phyloP scores from a whole-genome alignment of 2,329 filamentous ascomycete species.

The Xylaria sp. region DNA sequence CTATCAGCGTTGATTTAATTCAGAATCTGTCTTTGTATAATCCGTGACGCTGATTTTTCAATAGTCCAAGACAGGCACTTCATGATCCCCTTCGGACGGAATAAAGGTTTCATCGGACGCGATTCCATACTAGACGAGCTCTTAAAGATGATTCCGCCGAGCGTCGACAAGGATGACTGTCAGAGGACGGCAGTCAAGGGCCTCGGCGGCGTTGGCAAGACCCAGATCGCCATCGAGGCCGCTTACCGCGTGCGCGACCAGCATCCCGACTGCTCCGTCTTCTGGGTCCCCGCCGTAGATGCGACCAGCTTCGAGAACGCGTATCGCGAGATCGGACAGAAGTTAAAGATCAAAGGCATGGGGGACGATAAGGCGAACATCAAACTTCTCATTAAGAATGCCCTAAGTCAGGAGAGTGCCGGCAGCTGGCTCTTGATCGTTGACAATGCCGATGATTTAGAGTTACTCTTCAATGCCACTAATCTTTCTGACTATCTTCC shows the following conservation, averaged over 20 bases:
- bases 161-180: slow-evolving; percentile 36
- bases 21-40: too few species aligned
- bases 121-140: slow-evolving; percentile 27
- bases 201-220: slow-evolving; percentile 26
- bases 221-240: slow-evolving; percentile 23
- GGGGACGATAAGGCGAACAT: slow-evolving; percentile 51
- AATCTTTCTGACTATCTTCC: slow-evolving; percentile 46
- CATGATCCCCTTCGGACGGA: slow-evolving; percentile 36
- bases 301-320: slow-evolving; percentile 26
- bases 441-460: slow-evolving; percentile 43
- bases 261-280: slow-evolving; percentile 23
- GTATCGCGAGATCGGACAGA: slow-evolving; percentile 45
- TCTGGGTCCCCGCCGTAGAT: slow-evolving; percentile 26
- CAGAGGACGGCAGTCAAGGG: slow-evolving; percentile 43
- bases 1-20: too few species aligned
- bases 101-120: slow-evolving; percentile 36
- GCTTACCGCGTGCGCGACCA: slow-evolving; percentile 17
- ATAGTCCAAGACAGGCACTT: slow-evolving; percentile 13
- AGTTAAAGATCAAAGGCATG: not conserved
- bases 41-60: too few species aligned
- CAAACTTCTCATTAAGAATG: slow-evolving; percentile 50
- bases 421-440: slow-evolving; percentile 33
- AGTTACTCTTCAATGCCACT: too few species aligned
- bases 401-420: slow-evolving; percentile 43
- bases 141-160: slow-evolving; percentile 25